Conservation (phyloP, 2,329 filamentous ascomycete genomes). For the Fusarium buxicola region DNA sequence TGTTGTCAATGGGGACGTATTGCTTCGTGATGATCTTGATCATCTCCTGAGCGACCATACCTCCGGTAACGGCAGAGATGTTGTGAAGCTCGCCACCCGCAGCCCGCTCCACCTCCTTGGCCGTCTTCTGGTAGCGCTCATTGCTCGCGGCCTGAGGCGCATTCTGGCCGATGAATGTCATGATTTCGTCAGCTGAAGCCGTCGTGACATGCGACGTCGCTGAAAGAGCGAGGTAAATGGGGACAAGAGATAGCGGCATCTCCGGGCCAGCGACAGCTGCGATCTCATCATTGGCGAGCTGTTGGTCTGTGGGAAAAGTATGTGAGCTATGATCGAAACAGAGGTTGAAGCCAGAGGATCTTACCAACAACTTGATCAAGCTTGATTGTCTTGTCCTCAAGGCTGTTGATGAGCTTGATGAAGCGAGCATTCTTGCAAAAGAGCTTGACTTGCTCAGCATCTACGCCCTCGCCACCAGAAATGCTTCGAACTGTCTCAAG, state of each 20-base stretch:
- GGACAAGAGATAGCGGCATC: constrained; percentile 70
- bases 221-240: constrained; percentile 75
- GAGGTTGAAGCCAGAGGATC: constrained; percentile 40
- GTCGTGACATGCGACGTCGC: constrained; percentile 61
- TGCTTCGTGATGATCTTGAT: constrained; percentile 88
- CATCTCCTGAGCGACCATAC: constrained; percentile 95
- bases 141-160: constrained; percentile 62
- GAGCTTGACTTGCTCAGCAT: constrained; percentile 81
- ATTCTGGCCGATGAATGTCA: constrained; percentile 57
- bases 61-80: constrained; percentile 86
- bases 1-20: constrained; percentile 78
- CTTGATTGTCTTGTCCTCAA: constrained; percentile 56
- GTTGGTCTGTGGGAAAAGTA: constrained; percentile 56
- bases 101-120: constrained; percentile 78
- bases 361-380: constrained; percentile 67
- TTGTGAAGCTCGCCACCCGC: constrained; percentile 92
- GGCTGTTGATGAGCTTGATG: constrained; percentile 82
- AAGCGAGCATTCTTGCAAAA: constrained; percentile 97
- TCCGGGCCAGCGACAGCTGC: constrained; percentile 58
- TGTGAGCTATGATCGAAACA: constrained; percentile 3
- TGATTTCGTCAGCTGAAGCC: constrained; percentile 65
- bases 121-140: constrained; percentile 64
- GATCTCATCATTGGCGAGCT: constrained; percentile 67
- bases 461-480: constrained; percentile 64
- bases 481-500: constrained; percentile 69